Conservation (phyloP, 352 stramenopile species). For the Elongisporangium undulatum region DNA sequence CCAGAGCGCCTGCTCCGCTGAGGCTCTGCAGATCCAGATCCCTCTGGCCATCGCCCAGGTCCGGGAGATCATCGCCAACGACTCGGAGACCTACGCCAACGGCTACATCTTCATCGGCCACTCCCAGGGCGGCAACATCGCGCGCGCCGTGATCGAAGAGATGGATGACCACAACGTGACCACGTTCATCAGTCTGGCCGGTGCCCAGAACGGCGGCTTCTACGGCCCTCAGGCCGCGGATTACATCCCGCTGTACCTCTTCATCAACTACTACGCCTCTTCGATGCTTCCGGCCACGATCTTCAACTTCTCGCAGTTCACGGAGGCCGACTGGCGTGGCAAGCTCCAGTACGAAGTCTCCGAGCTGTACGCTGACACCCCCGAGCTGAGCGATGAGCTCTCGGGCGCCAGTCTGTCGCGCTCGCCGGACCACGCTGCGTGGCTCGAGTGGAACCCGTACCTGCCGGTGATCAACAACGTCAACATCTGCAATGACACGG, state of each 20-base stretch:
- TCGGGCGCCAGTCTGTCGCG: slow-evolving; percentile 38
- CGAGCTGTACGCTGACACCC: slow-evolving; percentile 18
- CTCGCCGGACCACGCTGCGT: slow-evolving; percentile 19
- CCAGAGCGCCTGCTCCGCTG: slow-evolving; percentile 27
- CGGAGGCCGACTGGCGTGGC: slow-evolving; percentile 8
- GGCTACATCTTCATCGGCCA: slow-evolving; percentile 36
- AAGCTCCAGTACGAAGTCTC: slow-evolving; percentile 34
- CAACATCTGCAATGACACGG: slow-evolving; percentile 7
- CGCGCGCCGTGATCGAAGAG: slow-evolving; percentile 40
- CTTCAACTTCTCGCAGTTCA: slow-evolving; percentile 29
- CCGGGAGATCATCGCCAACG: slow-evolving; percentile 19
- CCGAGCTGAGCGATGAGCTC: slow-evolving; percentile 23
- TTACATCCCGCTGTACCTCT: slow-evolving; percentile 19
- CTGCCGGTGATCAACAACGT: slow-evolving; percentile 34
- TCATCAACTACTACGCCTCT: slow-evolving; percentile 24
- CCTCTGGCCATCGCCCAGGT: slow-evolving; percentile 42
- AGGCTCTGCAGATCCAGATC: slow-evolving; percentile 28
- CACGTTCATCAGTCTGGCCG: slow-evolving; percentile 37
- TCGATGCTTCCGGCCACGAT: slow-evolving; percentile 15
- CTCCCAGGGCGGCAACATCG: slow-evolving; percentile 23
- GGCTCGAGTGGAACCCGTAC: slow-evolving; percentile 23
- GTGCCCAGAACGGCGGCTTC: slow-evolving; percentile 48
- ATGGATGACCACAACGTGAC: slow-evolving; percentile 52
- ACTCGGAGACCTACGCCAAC: slow-evolving; percentile 13
- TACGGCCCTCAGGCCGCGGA: slow-evolving; percentile 36